phyloP scores from a whole-genome alignment of 257 asterid genomes.

The Plantago major region DNA sequence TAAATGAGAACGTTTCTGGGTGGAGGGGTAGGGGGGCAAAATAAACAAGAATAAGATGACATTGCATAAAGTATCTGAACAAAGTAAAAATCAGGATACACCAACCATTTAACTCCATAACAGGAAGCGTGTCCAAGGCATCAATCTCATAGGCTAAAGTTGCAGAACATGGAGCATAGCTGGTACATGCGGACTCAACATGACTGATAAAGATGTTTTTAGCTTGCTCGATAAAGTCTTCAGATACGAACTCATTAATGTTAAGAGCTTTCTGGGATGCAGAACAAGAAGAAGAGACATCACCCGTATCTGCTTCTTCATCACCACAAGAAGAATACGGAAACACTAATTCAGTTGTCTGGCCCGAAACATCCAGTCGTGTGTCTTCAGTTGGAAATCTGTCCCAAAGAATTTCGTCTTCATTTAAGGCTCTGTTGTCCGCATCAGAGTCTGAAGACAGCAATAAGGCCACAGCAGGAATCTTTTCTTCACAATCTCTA shows the following conservation, averaged over 20 bases:
- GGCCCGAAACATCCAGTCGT: slow-evolving; percentile 21
- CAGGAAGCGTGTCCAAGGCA: slow-evolving; percentile 23
- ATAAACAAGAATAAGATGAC: neutral
- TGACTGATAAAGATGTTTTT: slow-evolving; percentile 20
- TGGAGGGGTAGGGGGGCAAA: neutral
- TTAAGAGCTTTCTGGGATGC: slow-evolving; percentile 22
- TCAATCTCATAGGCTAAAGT: slow-evolving; percentile 18
- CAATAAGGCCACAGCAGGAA: too few species aligned
- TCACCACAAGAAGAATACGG: slow-evolving; percentile 23
- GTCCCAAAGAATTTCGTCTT: slow-evolving; percentile 8
- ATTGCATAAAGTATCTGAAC: too few species aligned
- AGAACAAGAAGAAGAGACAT: slow-evolving; percentile 23
- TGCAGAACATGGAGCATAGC: slow-evolving; percentile 24
- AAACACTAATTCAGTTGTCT: slow-evolving; percentile 24
- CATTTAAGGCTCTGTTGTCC: slow-evolving; percentile 2
- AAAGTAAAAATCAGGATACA: slow-evolving; percentile 23
- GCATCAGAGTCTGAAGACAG: slow-evolving; percentile 16
- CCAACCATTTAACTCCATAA: slow-evolving; percentile 42
- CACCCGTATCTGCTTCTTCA: slow-evolving; percentile 15
- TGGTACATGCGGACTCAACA: slow-evolving; percentile 12
- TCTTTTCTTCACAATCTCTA: too few species aligned
- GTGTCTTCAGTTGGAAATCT: slow-evolving; percentile 15
- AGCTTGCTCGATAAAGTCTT: slow-evolving; percentile 15
- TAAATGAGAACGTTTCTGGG: neutral
- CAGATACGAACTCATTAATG: slow-evolving; percentile 16